Conservation (phyloP, 352 stramenopile genomes). For the Phytophthora pisi region DNA sequence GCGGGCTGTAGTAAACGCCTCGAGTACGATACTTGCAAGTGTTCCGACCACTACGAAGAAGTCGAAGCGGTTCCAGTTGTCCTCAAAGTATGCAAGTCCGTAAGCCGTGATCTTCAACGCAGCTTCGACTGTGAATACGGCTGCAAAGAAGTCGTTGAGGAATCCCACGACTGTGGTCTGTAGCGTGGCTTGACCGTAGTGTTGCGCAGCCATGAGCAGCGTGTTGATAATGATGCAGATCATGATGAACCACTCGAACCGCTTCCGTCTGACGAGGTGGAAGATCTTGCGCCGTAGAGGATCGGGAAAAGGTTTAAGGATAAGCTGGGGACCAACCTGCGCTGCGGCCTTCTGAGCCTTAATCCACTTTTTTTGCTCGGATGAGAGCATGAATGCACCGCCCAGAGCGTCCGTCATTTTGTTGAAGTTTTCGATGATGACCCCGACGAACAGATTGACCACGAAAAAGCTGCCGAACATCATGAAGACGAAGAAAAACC, state of each 20-base stretch:
- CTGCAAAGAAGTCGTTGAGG: constrained; percentile 87
- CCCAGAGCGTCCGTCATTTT: constrained; percentile 79
- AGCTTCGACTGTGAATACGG: constrained; percentile 89
- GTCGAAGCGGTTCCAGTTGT: constrained; percentile 90
- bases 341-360: constrained; percentile 67
- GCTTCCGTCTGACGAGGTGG: constrained; percentile 56
- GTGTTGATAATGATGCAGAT: constrained; percentile 91
- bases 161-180: constrained; percentile 54
- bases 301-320: constrained; percentile 55
- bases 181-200: constrained; percentile 74
- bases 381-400: constrained; percentile 76
- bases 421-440: constrained; percentile 95
- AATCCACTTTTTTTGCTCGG: constrained; percentile 91
- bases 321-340: constrained; percentile 58
- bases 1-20: constrained; percentile 46
- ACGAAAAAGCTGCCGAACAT: constrained; percentile 93
- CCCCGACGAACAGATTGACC: constrained; percentile 93
- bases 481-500: constrained; percentile 91
- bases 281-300: constrained; percentile 62
- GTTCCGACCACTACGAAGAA: constrained; percentile 77
- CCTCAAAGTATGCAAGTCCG: constrained; percentile 75
- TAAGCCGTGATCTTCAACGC: constrained; percentile 88
- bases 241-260: constrained; percentile 92
- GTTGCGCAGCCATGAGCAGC: constrained; percentile 85
- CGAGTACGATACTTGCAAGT: constrained; percentile 56